A percentile compares a stretch with the other conserved stretches of the same genome.
Evolutionary conservation across 805 yeast genomes (phyloP).

Genomic region (Lipomyces mesembrius): DNA sequence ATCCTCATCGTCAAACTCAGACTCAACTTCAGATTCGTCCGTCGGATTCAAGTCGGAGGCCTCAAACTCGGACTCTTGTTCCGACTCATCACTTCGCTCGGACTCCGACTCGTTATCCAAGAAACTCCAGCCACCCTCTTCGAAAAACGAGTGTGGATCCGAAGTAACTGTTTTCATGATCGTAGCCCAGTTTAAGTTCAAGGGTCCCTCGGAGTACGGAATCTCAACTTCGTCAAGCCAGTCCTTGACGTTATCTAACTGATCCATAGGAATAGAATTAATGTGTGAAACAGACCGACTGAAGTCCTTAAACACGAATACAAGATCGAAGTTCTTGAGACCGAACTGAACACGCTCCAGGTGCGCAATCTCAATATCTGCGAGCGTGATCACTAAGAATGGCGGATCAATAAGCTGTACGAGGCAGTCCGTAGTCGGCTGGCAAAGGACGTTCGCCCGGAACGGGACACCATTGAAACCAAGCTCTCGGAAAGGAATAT

Average conservation of each 20-base stretch:
- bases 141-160: slow-evolving; percentile 92
- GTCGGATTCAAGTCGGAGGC: slow-evolving; percentile 43
- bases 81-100: slow-evolving; percentile 68
- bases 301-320: slow-evolving; percentile 94
- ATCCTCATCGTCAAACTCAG: slow-evolving; percentile 27
- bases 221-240: slow-evolving; percentile 99
- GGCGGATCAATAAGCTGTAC: slow-evolving; percentile 95
- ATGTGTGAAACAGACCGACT: slow-evolving; percentile 85
- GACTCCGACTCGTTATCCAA: slow-evolving; percentile 85
- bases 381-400: slow-evolving; percentile 85
- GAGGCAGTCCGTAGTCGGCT: slow-evolving; percentile 96
- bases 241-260: slow-evolving; percentile 87
- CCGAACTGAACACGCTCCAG: slow-evolving; percentile 98
- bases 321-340: slow-evolving; percentile 92
- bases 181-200: slow-evolving; percentile 92
- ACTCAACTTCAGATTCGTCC: slow-evolving; percentile 32
- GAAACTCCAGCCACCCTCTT: slow-evolving; percentile 96
- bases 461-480: slow-evolving; percentile 98
- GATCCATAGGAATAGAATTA: slow-evolving; percentile 92
- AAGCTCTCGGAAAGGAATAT: slow-evolving; percentile 91
- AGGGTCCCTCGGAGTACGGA: slow-evolving; percentile 91
- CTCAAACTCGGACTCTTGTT: slow-evolving; percentile 68
- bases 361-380: slow-evolving; percentile 92
- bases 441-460: slow-evolving; percentile 89
- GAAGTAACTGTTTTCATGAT: slow-evolving; percentile 92